These are phyloP conservation scores for Aureobasidium sp. DNA, from an alignment of 2,329 filamentous ascomycete species.

Conservation along the genomic window DNA sequence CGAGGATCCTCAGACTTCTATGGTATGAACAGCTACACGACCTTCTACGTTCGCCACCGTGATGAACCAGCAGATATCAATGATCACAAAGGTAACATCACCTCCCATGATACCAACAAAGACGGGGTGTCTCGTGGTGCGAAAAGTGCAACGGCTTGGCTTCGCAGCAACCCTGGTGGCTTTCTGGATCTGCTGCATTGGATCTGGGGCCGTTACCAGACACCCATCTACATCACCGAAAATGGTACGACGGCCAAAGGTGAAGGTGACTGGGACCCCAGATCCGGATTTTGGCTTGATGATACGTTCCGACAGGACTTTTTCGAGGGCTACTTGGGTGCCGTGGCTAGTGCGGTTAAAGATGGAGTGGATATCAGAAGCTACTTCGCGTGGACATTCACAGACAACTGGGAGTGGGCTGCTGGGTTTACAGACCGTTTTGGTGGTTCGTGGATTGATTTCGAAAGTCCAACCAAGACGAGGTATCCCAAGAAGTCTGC, in stretches of 20 bases:
- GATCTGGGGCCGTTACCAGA: constrained; percentile 68
- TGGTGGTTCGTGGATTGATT: constrained; percentile 38
- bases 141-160: constrained; percentile 76
- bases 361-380: constrained; percentile 71
- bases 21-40: constrained; percentile 36
- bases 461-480: constrained; percentile 32
- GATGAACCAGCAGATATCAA: background rate
- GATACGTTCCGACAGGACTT: constrained; percentile 78
- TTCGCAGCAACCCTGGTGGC: constrained; percentile 66
- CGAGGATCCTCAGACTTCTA: constrained; percentile 30
- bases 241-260: constrained; percentile 73
- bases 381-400: constrained; percentile 80
- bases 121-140: constrained; percentile 49
- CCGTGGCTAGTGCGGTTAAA: constrained; percentile 65
- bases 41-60: background rate
- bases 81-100: constrained; percentile 20
- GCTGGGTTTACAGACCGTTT: constrained; percentile 37
- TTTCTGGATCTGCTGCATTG: constrained; percentile 72
- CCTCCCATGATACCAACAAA: constrained; percentile 44
- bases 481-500: constrained; percentile 31
- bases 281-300: constrained; percentile 47
- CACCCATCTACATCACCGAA: constrained; percentile 82
- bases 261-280: constrained; percentile 61
- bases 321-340: constrained; percentile 68
- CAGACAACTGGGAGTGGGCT: constrained; percentile 56